Evolutionary conservation across 202 grass and related monocot genomes (phyloP).

Genomic region (Schoenoplectus triqueter): DNA sequence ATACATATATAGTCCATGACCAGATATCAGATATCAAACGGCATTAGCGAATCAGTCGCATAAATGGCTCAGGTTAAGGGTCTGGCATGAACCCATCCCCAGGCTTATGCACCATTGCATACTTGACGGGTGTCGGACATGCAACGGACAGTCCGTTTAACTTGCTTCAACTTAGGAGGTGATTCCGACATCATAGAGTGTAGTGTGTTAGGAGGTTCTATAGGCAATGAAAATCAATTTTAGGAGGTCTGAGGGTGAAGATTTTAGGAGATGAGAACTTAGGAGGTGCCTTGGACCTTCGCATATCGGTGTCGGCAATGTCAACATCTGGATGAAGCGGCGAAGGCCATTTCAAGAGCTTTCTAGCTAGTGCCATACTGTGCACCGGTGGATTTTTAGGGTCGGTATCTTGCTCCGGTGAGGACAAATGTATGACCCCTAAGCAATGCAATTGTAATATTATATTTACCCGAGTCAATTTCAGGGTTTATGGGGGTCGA

Average conservation of each 20-base stretch:
- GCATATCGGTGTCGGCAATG: not conserved
- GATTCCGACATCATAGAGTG: no score
- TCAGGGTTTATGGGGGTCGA: not conserved
- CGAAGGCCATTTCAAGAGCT: not conserved
- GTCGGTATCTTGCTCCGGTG: not conserved
- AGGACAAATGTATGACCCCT: not conserved
- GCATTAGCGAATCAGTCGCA: not conserved
- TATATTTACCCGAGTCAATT: not conserved
- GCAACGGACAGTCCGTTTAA: not conserved
- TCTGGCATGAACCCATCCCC: conserved; percentile 29
- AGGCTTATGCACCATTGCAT: not conserved
- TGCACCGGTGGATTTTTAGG: not conserved
- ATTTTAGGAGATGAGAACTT: not conserved
- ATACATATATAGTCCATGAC: not conserved
- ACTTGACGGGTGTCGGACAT: not conserved
- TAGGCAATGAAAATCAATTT: not conserved
- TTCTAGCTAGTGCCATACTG: not conserved
- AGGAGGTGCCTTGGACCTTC: not conserved
- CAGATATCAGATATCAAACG: not conserved
- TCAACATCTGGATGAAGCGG: not conserved
- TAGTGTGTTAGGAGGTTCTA: not conserved
- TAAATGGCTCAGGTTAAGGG: conserved; percentile 27
- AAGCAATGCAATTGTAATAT: no score
- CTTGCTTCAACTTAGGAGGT: not conserved
- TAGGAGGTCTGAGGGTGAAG: not conserved